phyloP scores from a whole-genome alignment of 2,329 filamentous ascomycete species.

The Cladosporium cucumerinum region DNA sequence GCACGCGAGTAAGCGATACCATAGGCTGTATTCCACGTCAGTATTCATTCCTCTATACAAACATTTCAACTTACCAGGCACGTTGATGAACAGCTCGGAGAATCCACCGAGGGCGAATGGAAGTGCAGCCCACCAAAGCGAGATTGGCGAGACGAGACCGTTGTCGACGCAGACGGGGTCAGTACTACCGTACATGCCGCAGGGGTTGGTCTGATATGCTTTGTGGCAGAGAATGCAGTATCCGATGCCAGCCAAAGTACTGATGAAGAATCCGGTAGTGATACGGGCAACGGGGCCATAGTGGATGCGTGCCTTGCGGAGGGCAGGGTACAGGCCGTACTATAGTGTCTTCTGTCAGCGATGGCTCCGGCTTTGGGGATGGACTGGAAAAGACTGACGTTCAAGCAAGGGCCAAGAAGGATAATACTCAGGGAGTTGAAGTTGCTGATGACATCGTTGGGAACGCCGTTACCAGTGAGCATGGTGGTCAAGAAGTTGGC shows the following conservation, averaged over 20 bases:
- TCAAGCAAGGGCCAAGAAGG: conserved; percentile 41
- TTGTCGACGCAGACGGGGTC: conserved; percentile 35
- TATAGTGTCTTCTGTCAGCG: conserved; percentile 22
- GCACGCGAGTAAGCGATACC: conserved; percentile 45
- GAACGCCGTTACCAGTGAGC: conserved; percentile 36
- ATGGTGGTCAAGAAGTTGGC: conserved; percentile 28
- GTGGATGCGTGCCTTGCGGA: conserved; percentile 39
- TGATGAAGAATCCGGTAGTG: conserved; percentile 46
- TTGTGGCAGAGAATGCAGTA: conserved; percentile 43
- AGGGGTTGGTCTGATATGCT: conserved; percentile 47
- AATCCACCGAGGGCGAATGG: conserved; percentile 38
- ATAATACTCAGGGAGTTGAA: conserved; percentile 47
- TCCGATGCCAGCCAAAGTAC: conserved; percentile 43
- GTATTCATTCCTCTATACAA: background rate
- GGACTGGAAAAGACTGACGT: background rate
- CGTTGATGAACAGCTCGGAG: conserved; percentile 43
- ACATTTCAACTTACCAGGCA: conserved; percentile 29
- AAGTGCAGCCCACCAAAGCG: conserved; percentile 43
- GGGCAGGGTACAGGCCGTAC: conserved; percentile 43
- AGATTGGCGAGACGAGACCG: conserved; percentile 38
- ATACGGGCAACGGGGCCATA: conserved; percentile 52
- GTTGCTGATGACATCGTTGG: conserved; percentile 48
- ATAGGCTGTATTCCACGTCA: conserved; percentile 30
- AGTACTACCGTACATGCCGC: conserved; percentile 40
- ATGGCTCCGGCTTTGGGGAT: background rate